phyloP scores from a whole-genome alignment of 495 filamentous ascomycete genomes.

The Xylaria scruposa region DNA sequence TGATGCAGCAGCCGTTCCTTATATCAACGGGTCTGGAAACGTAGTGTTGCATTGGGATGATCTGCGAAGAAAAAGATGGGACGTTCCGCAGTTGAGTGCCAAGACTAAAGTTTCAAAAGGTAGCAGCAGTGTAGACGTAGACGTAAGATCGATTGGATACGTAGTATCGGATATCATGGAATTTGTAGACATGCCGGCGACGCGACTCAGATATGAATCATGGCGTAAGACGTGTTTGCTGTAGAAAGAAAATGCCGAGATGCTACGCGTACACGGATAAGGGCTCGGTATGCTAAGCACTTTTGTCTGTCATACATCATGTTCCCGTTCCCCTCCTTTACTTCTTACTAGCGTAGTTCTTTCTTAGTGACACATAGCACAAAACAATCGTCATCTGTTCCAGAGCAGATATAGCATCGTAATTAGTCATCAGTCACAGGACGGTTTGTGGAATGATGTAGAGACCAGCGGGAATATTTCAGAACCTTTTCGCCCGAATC shows the following conservation, averaged over 20 bases:
- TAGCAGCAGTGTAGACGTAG: background rate
- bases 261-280: slow-evolving; percentile 10
- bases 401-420: background rate
- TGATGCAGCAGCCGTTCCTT: background rate
- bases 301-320: background rate
- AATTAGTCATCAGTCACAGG: background rate
- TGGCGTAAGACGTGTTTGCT: slow-evolving; percentile 23
- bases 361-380: slow-evolving; percentile 14
- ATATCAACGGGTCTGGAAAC: background rate
- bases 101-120: slow-evolving; percentile 7
- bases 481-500: background rate
- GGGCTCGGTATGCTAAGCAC: background rate
- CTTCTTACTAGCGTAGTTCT: background rate
- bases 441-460: slow-evolving; percentile 15
- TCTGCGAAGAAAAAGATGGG: slow-evolving; percentile 2
- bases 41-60: background rate
- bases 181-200: background rate
- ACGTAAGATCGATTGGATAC: background rate
- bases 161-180: background rate
- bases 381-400: background rate
- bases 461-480: slow-evolving; percentile 3
- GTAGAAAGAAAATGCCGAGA: slow-evolving; percentile 21
- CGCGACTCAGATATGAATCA: slow-evolving; percentile 24
- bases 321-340: background rate
- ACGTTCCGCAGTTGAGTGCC: slow-evolving; percentile 8